Base-by-base conservation (phyloP, 306 rosid species). In the Citrullus colocynthis region DNA sequence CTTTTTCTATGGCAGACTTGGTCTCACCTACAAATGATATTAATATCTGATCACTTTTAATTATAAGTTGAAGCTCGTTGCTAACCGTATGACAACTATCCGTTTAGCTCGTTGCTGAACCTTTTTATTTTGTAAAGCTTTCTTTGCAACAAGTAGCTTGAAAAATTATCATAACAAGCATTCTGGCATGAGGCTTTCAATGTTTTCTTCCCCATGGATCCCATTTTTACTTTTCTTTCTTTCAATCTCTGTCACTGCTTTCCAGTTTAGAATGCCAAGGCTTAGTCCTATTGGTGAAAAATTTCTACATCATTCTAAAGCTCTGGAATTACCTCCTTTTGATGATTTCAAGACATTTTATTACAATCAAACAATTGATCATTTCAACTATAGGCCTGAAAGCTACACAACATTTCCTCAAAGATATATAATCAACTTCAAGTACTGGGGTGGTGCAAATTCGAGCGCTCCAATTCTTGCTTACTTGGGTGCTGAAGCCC, bases 391-490 rank as follows among this genome's bases (percentile, higher is more conserved):
- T 48, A 82, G 83, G 63, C 81, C 84, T 7, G 88, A 92, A 41
- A 89, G 93, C 81, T 92, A 84, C 84, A 41, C 52, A 14, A 87
- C 80, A 12, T 92, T 92, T 64, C 82, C 60, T 7, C 96, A 92
- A 73, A 83, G 91, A 78, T 92, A 90, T 80, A 4, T 90, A 32
- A 78, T 90, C 77, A 89, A 89, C 80, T 85, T 73, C 41, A 89
- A 83, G 72, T 74, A 92, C 12, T 92, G 96, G 96, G 91, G 89
- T 44, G 90, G 96, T 17, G 77, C 88, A 16, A 86, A 86, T 20
- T 45, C 71, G 7, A 84, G 79, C 55, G 86, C 96, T 4, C 97
- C 97, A 15, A 88, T 92, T 65, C 79, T 90, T 52, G 92, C 80
- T 41, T 90, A 83, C 71, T 78, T 92, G 1, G 93, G 97, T 4